Conservation (phyloP, 345 rosid genomes). For the Aquilaria yunnanensis region DNA sequence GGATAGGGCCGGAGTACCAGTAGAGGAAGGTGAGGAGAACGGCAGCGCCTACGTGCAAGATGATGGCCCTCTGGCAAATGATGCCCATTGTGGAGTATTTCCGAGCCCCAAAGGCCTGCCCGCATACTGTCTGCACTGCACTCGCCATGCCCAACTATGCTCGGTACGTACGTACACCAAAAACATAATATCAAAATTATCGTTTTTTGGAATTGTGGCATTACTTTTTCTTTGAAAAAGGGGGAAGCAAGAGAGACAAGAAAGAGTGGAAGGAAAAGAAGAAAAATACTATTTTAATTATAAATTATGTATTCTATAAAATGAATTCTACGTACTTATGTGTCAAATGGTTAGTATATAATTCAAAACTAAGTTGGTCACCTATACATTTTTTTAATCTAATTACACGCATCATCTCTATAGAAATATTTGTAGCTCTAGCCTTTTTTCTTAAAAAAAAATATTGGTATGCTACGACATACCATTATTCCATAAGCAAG, state of each 20-base stretch:
- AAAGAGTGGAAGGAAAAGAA: background rate
- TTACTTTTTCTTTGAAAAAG: background rate
- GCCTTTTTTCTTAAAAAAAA: background rate
- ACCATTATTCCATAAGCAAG: slow-evolving; percentile 97
- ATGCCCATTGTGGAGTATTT: slow-evolving; percentile 74
- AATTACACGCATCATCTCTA: too few species aligned
- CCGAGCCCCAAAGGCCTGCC: slow-evolving; percentile 89
- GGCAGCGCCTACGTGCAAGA: slow-evolving; percentile 72
- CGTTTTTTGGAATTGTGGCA: too few species aligned
- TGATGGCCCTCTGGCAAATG: slow-evolving; percentile 84
- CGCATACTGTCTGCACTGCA: slow-evolving; percentile 94
- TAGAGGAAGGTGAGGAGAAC: slow-evolving; percentile 59
- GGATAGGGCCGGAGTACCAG: slow-evolving; percentile 57
- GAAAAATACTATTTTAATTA: background rate
- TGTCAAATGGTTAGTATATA: too few species aligned
- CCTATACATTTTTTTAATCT: too few species aligned
- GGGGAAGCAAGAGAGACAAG: background rate
- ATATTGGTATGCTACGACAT: background rate
- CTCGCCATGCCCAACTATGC: slow-evolving; percentile 89
- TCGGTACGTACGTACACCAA: too few species aligned
- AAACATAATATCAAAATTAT: background rate
- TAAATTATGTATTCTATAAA: too few species aligned
- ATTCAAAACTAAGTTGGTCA: too few species aligned
- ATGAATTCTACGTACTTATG: too few species aligned
- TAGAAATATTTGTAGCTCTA: too few species aligned